Evolutionary conservation across 306 rosid species (phyloP).

Genomic region (Sechiopsis laciniata): DNA sequence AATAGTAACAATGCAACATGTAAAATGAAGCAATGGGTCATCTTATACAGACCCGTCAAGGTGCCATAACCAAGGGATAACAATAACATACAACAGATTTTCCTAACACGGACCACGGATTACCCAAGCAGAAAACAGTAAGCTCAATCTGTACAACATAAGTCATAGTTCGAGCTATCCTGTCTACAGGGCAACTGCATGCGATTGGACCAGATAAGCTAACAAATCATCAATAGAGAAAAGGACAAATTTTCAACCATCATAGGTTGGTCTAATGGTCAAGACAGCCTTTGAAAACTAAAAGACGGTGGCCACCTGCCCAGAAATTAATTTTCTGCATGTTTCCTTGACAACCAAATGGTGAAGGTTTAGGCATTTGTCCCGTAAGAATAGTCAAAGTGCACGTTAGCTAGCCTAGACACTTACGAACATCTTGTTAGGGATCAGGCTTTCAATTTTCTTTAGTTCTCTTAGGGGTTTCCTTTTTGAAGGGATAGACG

Average conservation of each 20-base stretch:
- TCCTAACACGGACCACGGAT: background rate
- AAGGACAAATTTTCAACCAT: too few relatives aligned
- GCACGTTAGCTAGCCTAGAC: too few relatives aligned
- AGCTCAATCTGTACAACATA: too few relatives aligned
- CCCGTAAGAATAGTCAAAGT: too few relatives aligned
- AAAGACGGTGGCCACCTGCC: too few relatives aligned
- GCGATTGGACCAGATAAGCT: background rate
- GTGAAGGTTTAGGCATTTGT: too few relatives aligned
- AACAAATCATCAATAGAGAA: too few relatives aligned
- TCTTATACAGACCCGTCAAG: background rate
- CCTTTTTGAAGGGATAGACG: background rate
- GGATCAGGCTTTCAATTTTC: background rate
- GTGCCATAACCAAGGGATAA: background rate
- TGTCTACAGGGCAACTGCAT: background rate
- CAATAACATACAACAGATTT: background rate
- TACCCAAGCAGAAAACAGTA: background rate
- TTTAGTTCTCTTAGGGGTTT: background rate
- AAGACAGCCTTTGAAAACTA: too few relatives aligned
- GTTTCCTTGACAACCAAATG: too few relatives aligned
- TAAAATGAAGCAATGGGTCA: background rate
- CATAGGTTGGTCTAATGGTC: too few relatives aligned
- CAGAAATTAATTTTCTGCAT: too few relatives aligned
- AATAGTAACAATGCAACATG: background rate
- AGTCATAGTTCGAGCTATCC: too few relatives aligned
- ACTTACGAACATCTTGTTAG: background rate